These are phyloP conservation scores for Nigrospora osmanthi DNA, from an alignment of 2,329 filamentous ascomycete genomes.

Conservation along the genomic window DNA sequence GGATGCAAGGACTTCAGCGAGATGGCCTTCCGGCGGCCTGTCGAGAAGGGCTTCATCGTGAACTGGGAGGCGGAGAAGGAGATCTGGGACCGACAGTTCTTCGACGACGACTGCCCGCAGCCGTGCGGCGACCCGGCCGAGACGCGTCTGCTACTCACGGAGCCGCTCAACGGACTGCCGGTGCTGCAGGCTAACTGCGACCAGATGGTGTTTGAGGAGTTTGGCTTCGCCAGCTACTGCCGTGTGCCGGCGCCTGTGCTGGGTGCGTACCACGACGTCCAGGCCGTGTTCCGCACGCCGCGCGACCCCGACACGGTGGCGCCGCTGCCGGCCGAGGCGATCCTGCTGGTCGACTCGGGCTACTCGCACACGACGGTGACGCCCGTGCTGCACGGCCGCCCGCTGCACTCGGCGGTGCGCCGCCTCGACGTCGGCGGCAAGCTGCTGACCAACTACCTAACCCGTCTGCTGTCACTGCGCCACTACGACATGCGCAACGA, in stretches of 20 bases:
- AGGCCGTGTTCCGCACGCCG: constrained; percentile 58
- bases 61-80: constrained; percentile 96
- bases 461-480: constrained; percentile 78
- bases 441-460: constrained; percentile 85
- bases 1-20: constrained; percentile 85
- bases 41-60: constrained; percentile 91
- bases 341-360: constrained; percentile 85
- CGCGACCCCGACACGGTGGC: constrained; percentile 33
- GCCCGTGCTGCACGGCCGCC: constrained; percentile 72
- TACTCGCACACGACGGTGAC: constrained; percentile 92
- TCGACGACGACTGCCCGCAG: constrained; percentile 58
- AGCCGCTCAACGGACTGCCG: constrained; percentile 76
- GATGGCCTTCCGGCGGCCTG: constrained; percentile 75
- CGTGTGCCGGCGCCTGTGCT: constrained; percentile 65
- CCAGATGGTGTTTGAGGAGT: constrained; percentile 96
- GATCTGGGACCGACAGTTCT: constrained; percentile 88
- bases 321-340: constrained; percentile 60
- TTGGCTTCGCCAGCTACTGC: constrained; percentile 82
- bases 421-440: constrained; percentile 89
- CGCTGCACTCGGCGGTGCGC: constrained; percentile 73
- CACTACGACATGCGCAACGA: constrained; percentile 97
- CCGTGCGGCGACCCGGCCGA: constrained; percentile 71
- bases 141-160: constrained; percentile 77
- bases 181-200: constrained; percentile 84
- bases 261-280: constrained; percentile 76